phyloP scores from a whole-genome alignment of 768 basidiomycete species.

The Phlegmacium glaucopus region DNA sequence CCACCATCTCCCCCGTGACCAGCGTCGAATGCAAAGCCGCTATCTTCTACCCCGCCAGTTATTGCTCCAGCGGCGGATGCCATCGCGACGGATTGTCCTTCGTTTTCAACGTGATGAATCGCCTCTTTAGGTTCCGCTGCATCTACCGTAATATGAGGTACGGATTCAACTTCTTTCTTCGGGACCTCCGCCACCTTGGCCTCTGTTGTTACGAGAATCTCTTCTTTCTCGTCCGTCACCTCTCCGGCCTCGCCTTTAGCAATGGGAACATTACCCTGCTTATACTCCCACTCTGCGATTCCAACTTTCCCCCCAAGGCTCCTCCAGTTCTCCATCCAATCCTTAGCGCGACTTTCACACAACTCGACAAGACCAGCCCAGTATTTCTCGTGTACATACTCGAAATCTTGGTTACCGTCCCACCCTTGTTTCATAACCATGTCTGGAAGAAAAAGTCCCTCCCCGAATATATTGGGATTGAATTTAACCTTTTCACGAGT shows the following conservation, averaged over 20 bases:
- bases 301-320: constrained; percentile 67
- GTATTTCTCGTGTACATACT: constrained; percentile 72
- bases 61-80: too few species aligned
- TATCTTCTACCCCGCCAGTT: too few species aligned
- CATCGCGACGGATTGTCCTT: too few species aligned
- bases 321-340: constrained; percentile 61
- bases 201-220: background rate
- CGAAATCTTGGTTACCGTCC: constrained; percentile 64
- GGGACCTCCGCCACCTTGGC: background rate
- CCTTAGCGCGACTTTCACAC: constrained; percentile 46
- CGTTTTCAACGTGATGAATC: too few species aligned
- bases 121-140: too few species aligned
- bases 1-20: too few species aligned
- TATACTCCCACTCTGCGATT: constrained; percentile 78
- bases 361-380: constrained; percentile 64
- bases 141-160: too few species aligned
- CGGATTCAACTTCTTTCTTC: too few species aligned
- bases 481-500: constrained; percentile 75
- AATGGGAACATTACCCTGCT: constrained; percentile 23
- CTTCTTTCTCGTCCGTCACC: constrained; percentile 2
- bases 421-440: constrained; percentile 71
- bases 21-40: too few species aligned
- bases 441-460: constrained; percentile 64
- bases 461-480: constrained; percentile 64
- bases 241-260: constrained; percentile 6